These are phyloP conservation scores for Neonectria faginata DNA, from an alignment of 2,329 filamentous ascomycete genomes.

Conservation along the genomic window DNA sequence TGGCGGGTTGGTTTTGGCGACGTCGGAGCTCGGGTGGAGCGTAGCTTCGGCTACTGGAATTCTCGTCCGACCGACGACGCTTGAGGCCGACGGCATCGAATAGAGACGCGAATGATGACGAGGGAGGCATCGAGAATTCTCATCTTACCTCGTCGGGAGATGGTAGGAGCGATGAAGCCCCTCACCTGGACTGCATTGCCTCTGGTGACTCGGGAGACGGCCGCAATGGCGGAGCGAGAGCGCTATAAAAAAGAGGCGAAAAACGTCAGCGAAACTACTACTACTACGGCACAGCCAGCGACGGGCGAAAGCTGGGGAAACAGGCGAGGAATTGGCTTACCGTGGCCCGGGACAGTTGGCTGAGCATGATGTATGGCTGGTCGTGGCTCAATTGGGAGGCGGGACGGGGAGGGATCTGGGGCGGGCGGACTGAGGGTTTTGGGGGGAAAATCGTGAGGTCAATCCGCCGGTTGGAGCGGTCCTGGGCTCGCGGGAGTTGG, in stretches of 20 bases:
- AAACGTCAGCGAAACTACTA: slow-evolving; percentile 21
- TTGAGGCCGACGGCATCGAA: slow-evolving; percentile 5
- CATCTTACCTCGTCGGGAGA: slow-evolving; percentile 71
- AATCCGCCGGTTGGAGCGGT: slow-evolving; percentile 43
- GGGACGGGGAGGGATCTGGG: slow-evolving; percentile 45
- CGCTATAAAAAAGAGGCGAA: slow-evolving; percentile 53
- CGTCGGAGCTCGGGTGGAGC: slow-evolving; percentile 45
- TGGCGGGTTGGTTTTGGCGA: slow-evolving; percentile 34
- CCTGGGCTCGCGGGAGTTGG: slow-evolving; percentile 33
- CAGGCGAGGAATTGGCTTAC: slow-evolving; percentile 56
- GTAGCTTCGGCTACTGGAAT: slow-evolving; percentile 44
- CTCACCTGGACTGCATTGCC: slow-evolving; percentile 60
- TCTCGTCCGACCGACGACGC: slow-evolving; percentile 36
- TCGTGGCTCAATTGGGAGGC: slow-evolving; percentile 61
- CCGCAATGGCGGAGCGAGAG: slow-evolving; percentile 63
- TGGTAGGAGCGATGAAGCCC: slow-evolving; percentile 70
- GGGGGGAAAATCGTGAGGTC: slow-evolving; percentile 59
- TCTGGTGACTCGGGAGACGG: slow-evolving; percentile 59
- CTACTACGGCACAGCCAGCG: background rate
- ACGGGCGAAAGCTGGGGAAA: slow-evolving; percentile 8
- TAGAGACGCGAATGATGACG: slow-evolving; percentile 1
- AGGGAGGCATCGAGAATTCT: slow-evolving; percentile 17
- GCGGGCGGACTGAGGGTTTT: slow-evolving; percentile 55
- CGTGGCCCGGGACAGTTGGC: slow-evolving; percentile 66
- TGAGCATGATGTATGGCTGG: slow-evolving; percentile 65